These are phyloP conservation scores for Fomes fomentarius DNA, from an alignment of 1,284 basidiomycete genomes.

Conservation along the genomic window DNA sequence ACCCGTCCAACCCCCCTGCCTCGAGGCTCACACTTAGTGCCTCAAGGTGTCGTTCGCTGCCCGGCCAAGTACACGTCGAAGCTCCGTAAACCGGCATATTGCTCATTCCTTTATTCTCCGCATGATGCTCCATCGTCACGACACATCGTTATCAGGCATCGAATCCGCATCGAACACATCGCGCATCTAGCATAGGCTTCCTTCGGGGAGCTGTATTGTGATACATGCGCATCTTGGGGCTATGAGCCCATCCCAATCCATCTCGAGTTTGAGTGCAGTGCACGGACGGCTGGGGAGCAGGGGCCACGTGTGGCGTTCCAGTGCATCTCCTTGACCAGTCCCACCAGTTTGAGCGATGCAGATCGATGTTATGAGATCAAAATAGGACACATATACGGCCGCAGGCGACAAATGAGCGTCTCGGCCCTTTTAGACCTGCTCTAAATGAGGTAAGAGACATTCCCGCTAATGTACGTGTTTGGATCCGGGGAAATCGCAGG, in stretches of 20 bases:
- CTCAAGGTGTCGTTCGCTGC: constrained; percentile 11
- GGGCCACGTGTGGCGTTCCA: too few relatives aligned
- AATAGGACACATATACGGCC: neutral
- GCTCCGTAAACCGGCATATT: constrained; percentile 9
- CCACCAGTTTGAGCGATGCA: neutral
- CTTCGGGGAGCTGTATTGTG: neutral
- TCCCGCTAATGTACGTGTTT: neutral
- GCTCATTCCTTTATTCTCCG: neutral
- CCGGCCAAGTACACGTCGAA: constrained; percentile 3
- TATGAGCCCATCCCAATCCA: neutral
- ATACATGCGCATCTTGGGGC: neutral
- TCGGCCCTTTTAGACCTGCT: neutral
- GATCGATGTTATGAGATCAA: neutral
- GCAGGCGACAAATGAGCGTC: neutral
- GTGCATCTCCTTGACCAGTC: too few relatives aligned
- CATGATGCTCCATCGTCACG: neutral
- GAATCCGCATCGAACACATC: neutral
- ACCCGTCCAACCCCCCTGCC: constrained; percentile 2
- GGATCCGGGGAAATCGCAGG: constrained; percentile 13
- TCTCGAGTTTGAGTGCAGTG: neutral
- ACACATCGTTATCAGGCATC: neutral
- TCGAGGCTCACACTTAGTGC: constrained; percentile 17
- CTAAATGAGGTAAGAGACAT: neutral
- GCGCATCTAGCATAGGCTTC: neutral
- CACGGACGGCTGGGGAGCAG: too few relatives aligned